A percentile compares a stretch with the other conserved stretches of the same genome.
phyloP scores from a whole-genome alignment of 1,139 yeast genomes.

The Lizanozyma gosingica region DNA sequence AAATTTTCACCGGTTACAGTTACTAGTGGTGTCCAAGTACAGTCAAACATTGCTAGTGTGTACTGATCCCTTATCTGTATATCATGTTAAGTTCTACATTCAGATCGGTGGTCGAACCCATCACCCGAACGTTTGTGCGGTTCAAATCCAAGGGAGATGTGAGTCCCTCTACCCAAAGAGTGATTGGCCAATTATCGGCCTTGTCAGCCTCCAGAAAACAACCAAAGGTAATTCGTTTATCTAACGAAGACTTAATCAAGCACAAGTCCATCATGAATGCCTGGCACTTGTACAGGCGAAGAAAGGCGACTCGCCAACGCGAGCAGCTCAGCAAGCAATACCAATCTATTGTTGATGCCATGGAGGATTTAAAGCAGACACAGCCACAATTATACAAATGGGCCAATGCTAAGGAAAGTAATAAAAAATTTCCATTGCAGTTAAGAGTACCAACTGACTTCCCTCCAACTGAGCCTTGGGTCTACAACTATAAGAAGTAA shows the following conservation, averaged over 20 bases:
- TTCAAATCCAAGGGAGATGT: conserved; percentile 15
- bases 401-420: conserved; percentile 39
- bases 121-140: not conserved
- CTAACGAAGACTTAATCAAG: conserved; percentile 76
- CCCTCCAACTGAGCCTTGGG: conserved; percentile 86
- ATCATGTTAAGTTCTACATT: not conserved
- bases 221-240: conserved; percentile 69
- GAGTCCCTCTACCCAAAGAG: conserved; percentile 54
- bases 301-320: conserved; percentile 34
- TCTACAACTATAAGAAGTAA: conserved; percentile 40
- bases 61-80: too few relatives aligned
- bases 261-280: conserved; percentile 81
- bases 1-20: not conserved
- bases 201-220: conserved; percentile 81
- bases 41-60: too few relatives aligned
- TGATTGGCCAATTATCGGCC: conserved; percentile 73
- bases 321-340: conserved; percentile 54
- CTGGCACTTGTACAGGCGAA: conserved; percentile 59
- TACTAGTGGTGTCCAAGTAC: too few relatives aligned
- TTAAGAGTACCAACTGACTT: conserved; percentile 82
- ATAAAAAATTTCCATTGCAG: conserved; percentile 64
- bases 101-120: not conserved
- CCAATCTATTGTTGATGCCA: conserved; percentile 58
- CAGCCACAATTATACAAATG: conserved; percentile 42
- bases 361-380: conserved; percentile 52